Evolutionary conservation across 768 basidiomycete genomes (phyloP).

Genomic region (Phaeotremella fagi): DNA sequence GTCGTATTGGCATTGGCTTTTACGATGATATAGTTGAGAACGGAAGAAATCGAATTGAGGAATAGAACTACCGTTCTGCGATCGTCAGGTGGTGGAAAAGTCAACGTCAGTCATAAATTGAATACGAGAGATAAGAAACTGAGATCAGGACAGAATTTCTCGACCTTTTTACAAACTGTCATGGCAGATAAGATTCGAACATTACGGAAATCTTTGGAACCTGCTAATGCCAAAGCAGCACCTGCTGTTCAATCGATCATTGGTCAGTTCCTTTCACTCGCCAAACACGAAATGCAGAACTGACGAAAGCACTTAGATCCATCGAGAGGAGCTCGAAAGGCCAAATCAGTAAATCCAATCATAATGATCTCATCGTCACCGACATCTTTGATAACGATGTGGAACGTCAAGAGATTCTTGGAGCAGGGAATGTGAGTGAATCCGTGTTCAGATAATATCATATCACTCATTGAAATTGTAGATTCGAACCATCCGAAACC

Average conservation of each 20-base stretch:
- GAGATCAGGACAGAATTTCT: constrained; percentile 62
- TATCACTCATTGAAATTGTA: constrained; percentile 7
- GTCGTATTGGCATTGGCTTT: neutral
- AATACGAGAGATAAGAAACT: neutral
- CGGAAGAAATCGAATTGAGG: constrained; percentile 46
- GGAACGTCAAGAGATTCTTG: constrained; percentile 90
- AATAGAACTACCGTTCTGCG: constrained; percentile 79
- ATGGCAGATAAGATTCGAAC: constrained; percentile 76
- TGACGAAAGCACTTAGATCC: constrained; percentile 8
- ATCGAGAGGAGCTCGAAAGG: constrained; percentile 36
- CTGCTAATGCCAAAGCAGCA: neutral
- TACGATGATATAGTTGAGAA: constrained; percentile 57
- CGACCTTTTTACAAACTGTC: constrained; percentile 58
- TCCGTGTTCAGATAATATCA: constrained; percentile 9
- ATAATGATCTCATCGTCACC: constrained; percentile 96
- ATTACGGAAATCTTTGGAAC: constrained; percentile 51
- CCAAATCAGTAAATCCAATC: constrained; percentile 78
- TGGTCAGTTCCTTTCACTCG: neutral
- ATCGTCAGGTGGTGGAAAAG: constrained; percentile 59
- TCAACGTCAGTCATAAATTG: constrained; percentile 59
- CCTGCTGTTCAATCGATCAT: neutral
- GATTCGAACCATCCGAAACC: constrained; percentile 39
- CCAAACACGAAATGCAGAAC: no score
- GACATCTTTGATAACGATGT: constrained; percentile 92
- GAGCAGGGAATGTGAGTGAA: constrained; percentile 71